Evolutionary conservation across 768 basidiomycete genomes (phyloP).

Genomic region (Serendipita sp.): DNA sequence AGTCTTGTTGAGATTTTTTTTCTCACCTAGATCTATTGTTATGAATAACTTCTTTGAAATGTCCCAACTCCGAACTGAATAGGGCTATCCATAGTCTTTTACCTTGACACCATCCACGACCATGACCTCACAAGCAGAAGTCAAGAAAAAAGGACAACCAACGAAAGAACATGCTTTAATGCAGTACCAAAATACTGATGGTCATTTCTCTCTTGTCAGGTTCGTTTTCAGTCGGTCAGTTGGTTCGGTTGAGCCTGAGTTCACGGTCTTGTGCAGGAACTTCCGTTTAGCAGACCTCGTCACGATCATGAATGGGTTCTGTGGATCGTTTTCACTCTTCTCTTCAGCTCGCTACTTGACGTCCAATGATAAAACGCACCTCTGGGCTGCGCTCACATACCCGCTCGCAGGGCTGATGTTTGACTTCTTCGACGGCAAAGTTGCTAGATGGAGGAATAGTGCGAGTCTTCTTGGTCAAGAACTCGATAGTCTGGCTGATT

Average conservation of each 20-base stretch:
- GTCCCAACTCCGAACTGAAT: not conserved
- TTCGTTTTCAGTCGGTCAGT: slow-evolving; percentile 21
- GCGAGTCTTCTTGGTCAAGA: slow-evolving; percentile 95
- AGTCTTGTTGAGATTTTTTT: no score
- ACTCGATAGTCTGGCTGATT: slow-evolving; percentile 88
- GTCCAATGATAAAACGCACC: slow-evolving; percentile 58
- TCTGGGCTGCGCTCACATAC: slow-evolving; percentile 75
- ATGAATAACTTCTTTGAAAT: not conserved
- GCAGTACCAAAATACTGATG: slow-evolving; percentile 75
- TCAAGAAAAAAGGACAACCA: slow-evolving; percentile 7
- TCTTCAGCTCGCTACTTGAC: slow-evolving; percentile 79
- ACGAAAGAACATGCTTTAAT: slow-evolving; percentile 38
- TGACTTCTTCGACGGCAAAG: slow-evolving; percentile 95
- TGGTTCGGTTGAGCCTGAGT: not conserved
- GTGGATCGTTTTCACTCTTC: slow-evolving; percentile 90
- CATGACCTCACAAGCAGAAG: not conserved
- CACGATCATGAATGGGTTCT: slow-evolving; percentile 98
- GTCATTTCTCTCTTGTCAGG: slow-evolving; percentile 97
- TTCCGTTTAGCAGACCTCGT: slow-evolving; percentile 96
- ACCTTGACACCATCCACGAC: not conserved
- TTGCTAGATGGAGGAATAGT: slow-evolving; percentile 92
- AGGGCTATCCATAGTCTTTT: not conserved
- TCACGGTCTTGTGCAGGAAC: slow-evolving; percentile 40
- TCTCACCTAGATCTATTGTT: not conserved
- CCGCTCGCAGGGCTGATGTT: slow-evolving; percentile 93